A percentile compares a stretch with the other conserved stretches of the same genome.
phyloP scores from a whole-genome alignment of 345 rosid genomes.

The Iberis pinnata region DNA sequence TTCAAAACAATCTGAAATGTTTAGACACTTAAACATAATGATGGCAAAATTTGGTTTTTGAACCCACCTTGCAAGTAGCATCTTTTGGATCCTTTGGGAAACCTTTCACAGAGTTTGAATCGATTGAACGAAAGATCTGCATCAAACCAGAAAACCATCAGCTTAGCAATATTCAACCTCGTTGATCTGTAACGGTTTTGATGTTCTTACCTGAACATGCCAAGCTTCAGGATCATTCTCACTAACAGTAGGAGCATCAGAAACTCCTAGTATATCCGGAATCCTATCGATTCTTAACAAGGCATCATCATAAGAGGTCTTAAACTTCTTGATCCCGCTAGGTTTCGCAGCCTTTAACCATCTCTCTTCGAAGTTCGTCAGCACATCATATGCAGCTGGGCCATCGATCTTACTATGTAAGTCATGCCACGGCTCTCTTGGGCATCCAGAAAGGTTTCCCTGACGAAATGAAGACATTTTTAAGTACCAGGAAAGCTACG shows the following conservation, averaged over 20 bases:
- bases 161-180: background rate
- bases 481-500: slow-evolving; percentile 5
- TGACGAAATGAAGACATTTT: slow-evolving; percentile 18
- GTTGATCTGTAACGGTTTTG: background rate
- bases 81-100: slow-evolving; percentile 68
- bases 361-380: slow-evolving; percentile 76
- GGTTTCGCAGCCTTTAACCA: slow-evolving; percentile 78
- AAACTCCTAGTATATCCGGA: slow-evolving; percentile 53
- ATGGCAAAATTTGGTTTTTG: slow-evolving; percentile 4
- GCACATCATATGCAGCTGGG: slow-evolving; percentile 81
- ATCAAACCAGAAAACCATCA: slow-evolving; percentile 16
- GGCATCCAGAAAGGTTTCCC: slow-evolving; percentile 68
- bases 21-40: slow-evolving; percentile 11
- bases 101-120: slow-evolving; percentile 81
- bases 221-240: slow-evolving; percentile 59
- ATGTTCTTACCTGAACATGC: slow-evolving; percentile 71
- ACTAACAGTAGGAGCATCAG: slow-evolving; percentile 38
- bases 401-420: slow-evolving; percentile 76
- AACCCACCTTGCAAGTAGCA: slow-evolving; percentile 50
- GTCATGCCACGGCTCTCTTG: slow-evolving; percentile 96
- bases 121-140: slow-evolving; percentile 85
- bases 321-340: slow-evolving; percentile 57
- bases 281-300: slow-evolving; percentile 73
- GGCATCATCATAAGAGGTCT: slow-evolving; percentile 54
- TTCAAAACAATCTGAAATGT: slow-evolving; percentile 12